These are phyloP conservation scores for Fusarium pseudograminearum DNA, from an alignment of 2,329 filamentous ascomycete genomes.

Conservation along the genomic window DNA sequence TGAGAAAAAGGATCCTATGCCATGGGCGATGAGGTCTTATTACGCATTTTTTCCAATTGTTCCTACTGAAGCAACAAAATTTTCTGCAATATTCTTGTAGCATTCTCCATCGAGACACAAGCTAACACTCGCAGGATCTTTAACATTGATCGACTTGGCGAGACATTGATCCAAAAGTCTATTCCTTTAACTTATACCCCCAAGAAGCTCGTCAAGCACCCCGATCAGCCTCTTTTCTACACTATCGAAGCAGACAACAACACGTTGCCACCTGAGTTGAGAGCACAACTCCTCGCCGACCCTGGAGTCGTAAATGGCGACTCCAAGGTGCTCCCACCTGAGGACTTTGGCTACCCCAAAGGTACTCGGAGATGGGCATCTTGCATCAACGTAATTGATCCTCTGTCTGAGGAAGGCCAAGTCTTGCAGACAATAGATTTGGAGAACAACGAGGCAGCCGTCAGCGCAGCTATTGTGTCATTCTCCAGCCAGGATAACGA, in stretches of 20 bases:
- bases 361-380: slow-evolving; percentile 92
- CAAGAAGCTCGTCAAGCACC: slow-evolving; percentile 86
- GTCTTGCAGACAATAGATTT: slow-evolving; percentile 85
- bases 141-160: slow-evolving; percentile 85
- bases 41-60: slow-evolving; percentile 83
- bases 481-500: slow-evolving; percentile 93
- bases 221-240: slow-evolving; percentile 90
- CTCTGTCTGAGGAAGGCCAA: slow-evolving; percentile 74
- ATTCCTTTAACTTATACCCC: slow-evolving; percentile 92
- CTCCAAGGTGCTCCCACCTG: slow-evolving; percentile 75
- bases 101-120: not conserved
- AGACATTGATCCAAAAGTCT: slow-evolving; percentile 87
- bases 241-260: slow-evolving; percentile 95
- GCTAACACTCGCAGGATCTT: slow-evolving; percentile 76
- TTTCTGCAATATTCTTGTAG: slow-evolving; percentile 29
- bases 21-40: slow-evolving; percentile 66
- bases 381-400: slow-evolving; percentile 92
- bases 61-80: slow-evolving; percentile 80
- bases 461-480: slow-evolving; percentile 84
- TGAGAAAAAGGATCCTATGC: slow-evolving; percentile 70
- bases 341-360: slow-evolving; percentile 90
- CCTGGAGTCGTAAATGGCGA: slow-evolving; percentile 78
- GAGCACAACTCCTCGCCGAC: slow-evolving; percentile 79
- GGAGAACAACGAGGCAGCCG: slow-evolving; percentile 89
- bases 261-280: slow-evolving; percentile 83